Evolutionary conservation across 306 rosid genomes (phyloP), one percentile per base, ranked within the genome.

Genomic region (Fagus sylvatica): DNA sequence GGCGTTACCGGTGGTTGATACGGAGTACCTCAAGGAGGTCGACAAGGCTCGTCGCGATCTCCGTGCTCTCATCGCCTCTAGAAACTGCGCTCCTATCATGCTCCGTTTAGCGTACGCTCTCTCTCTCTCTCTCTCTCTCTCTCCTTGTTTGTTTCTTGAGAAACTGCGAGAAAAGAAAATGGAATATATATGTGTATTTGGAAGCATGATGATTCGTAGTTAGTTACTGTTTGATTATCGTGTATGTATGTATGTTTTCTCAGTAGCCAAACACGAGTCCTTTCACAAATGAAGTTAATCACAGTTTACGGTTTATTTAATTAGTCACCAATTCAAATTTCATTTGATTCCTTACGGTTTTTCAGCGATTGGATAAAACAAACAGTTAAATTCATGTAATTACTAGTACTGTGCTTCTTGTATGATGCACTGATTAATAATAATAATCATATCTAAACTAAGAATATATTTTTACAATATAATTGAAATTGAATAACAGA

Each of bases 31-130:
- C 67, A 93, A 87, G 74, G 85, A 89, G 70, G 71, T 92, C 78
- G 91, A 91, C 61, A 95, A 77, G 78, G 97, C 97, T 85, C 97
- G 96, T 69, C 93, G 98, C n/a, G 81, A 95, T 85, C 98, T 93
- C 78, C 92, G 96, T 1, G 91, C 97, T 37, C 97, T 95, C 84
- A 91, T 95, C 80, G 84, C 97, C 78, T 75, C 55, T 84, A 73
- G 97, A 30, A 87, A 89, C 82, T 95, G 99, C 79, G 93, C 97
- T 69, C 98, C 97, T 9, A 67, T 95, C 80, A 92, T 95, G 99
- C 96, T 95, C 81, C 98, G 99, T 48, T 68, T 92, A 22, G 97
- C 97, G 96, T 95, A 88, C 30, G 4, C 75, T 56, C 68, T 79
- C 80, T 69, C 71, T 76, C 67, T 65, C 71, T 51, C 54, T 80